Conservation (phyloP, 805 yeast species). For the Ogataea angusta region DNA sequence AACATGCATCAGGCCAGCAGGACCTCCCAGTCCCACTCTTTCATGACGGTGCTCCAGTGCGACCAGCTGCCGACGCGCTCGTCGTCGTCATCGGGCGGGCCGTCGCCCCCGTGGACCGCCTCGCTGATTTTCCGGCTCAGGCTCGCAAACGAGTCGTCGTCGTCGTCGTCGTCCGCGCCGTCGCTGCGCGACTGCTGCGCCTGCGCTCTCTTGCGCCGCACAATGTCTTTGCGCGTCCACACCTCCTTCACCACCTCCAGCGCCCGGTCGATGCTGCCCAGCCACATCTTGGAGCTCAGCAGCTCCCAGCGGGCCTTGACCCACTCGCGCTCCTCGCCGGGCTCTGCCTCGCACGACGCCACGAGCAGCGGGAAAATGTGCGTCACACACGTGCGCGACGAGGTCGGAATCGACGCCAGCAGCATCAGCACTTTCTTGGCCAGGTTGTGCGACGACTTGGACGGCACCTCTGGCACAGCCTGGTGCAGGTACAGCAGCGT, state of each 20-base stretch:
- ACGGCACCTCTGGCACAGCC: slow-evolving; percentile 68
- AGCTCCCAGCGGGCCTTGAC: slow-evolving; percentile 55
- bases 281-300: slow-evolving; percentile 52
- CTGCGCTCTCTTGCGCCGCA: slow-evolving; percentile 28
- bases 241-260: slow-evolving; percentile 69
- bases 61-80: slow-evolving; percentile 46
- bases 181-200: slow-evolving; percentile 2
- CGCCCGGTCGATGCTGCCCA: slow-evolving; percentile 65
- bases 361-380: slow-evolving; percentile 66
- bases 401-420: slow-evolving; percentile 59
- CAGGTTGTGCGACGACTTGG: slow-evolving; percentile 47
- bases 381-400: slow-evolving; percentile 51
- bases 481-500: slow-evolving; percentile 60
- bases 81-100: slow-evolving; percentile 32
- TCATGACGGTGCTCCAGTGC: slow-evolving; percentile 70
- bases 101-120: slow-evolving; percentile 44
- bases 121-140: slow-evolving; percentile 26
- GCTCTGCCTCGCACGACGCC: slow-evolving; percentile 62
- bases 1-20: slow-evolving; percentile 42
- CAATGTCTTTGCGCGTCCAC: slow-evolving; percentile 60
- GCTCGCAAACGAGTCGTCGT: slow-evolving; percentile 23
- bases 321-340: slow-evolving; percentile 60
- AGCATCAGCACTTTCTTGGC: slow-evolving; percentile 60
- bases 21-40: slow-evolving; percentile 77
- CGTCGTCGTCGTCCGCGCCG: slow-evolving; percentile 13